Base-by-base conservation (phyloP, 2,329 filamentous ascomycete species). In the Apiospora saccharicola region DNA sequence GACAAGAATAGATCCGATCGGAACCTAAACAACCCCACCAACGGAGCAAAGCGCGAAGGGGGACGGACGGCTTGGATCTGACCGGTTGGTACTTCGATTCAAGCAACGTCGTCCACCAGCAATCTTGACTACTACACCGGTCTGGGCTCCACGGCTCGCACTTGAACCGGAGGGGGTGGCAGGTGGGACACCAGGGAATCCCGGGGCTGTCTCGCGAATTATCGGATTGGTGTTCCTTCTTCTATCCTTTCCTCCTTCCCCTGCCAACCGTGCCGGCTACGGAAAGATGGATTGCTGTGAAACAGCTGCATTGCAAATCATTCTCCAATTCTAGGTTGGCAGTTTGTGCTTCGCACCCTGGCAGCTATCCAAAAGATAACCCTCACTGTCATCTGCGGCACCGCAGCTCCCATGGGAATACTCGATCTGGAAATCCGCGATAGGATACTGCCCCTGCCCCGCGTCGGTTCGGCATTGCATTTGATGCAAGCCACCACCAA, bases 401-500 rank as follows among this genome's bases (percentile, higher is more conserved):
- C 4, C 16, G 44, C 16, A 47, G 46, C 46, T n/a, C 46, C 8
- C 19, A n/a, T 64, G 57, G 22, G 34, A 1, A 64, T 64, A 64
- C 57, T 41, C 57, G 30, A 41, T 37, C 34, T 64, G 57, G 57
- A 64, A 64, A 64, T 24, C 57, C 57, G 57, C 34, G 57, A 64
- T 64, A 64, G 57, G 57, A 64, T 41, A 64, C 57, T 41, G 57
- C 57, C 34, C 34, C 34, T n/a, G 57, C 57, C 57, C 57, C 57
- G 34, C 57, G 34, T n/a, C 57, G 57, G 16, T 64, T 37, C 53
- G 53, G 22, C 30, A 37, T 64, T 64, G 53, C 53, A 34, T 64
- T 64, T 14, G 30, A 19, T 64, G 53, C 53, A 64, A 61, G 53
- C 53, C 53, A 61, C 53, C 26, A 19, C 53, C 53, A 34, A 16